These are phyloP conservation scores for Verbena officinalis DNA, from an alignment of 257 asterid species.

Conservation along the genomic window DNA sequence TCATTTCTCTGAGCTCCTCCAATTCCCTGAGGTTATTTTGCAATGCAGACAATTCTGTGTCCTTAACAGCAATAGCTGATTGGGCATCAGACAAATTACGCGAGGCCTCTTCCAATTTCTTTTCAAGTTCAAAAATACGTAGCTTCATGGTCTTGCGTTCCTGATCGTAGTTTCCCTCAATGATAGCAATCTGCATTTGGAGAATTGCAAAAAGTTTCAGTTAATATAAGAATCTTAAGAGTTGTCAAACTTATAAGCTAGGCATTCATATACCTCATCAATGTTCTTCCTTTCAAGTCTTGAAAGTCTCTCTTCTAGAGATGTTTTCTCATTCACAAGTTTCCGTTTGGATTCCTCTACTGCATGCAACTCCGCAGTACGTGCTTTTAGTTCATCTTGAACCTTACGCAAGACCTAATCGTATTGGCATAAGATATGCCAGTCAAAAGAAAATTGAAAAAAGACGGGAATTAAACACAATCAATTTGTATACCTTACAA, in stretches of 20 bases:
- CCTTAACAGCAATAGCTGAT: conserved; percentile 64
- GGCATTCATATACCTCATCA: conserved; percentile 58
- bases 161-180: conserved; percentile 64
- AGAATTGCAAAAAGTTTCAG: conserved; percentile 18
- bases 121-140: conserved; percentile 75
- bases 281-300: conserved; percentile 66
- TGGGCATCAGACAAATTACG: conserved; percentile 51
- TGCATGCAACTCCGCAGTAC: conserved; percentile 65
- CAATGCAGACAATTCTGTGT: conserved; percentile 55
- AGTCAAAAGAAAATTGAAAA: conserved; percentile 13
- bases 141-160: conserved; percentile 63
- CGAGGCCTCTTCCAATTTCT: conserved; percentile 64
- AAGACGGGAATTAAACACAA: neutral
- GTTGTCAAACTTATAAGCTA: conserved; percentile 16
- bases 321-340: conserved; percentile 64
- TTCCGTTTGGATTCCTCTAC: conserved; percentile 77
- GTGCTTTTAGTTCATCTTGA: conserved; percentile 81
- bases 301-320: conserved; percentile 64
- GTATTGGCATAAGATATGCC: conserved; percentile 7
- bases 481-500: neutral
- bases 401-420: conserved; percentile 68
- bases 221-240: conserved; percentile 11
- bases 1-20: conserved; percentile 96
- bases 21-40: conserved; percentile 83
- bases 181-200: conserved; percentile 51